Percentiles rank a stretch among this genome's conserved stretches.
These are phyloP conservation scores for Plectosphaerella cucumerina DNA, from an alignment of 2,329 filamentous ascomycete genomes.

Conservation along the genomic window DNA sequence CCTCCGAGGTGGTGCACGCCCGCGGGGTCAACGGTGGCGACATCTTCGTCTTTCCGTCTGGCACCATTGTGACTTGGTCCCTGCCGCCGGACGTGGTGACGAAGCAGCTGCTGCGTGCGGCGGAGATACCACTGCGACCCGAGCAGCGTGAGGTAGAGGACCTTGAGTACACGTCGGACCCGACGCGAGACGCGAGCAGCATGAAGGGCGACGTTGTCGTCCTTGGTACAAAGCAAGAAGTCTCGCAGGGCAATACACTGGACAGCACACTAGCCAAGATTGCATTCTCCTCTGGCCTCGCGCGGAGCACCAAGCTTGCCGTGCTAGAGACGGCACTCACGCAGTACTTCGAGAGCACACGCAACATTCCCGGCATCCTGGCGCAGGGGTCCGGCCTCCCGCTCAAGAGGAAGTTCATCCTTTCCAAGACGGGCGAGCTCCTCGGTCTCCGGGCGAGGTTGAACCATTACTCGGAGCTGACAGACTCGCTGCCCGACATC, in stretches of 20 bases:
- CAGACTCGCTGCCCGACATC: slow-evolving; percentile 88
- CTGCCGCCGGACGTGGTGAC: slow-evolving; percentile 74
- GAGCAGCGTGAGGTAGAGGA: slow-evolving; percentile 78
- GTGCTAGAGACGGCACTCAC: slow-evolving; percentile 81
- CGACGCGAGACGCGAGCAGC: slow-evolving; percentile 65
- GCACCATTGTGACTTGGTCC: slow-evolving; percentile 90
- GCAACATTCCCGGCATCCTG: slow-evolving; percentile 74
- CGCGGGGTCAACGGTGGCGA: slow-evolving; percentile 66
- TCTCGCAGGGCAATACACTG: slow-evolving; percentile 37
- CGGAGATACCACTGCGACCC: slow-evolving; percentile 67
- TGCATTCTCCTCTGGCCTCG: slow-evolving; percentile 91
- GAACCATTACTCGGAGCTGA: slow-evolving; percentile 95
- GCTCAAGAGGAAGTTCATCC: slow-evolving; percentile 66
- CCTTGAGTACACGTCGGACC: slow-evolving; percentile 79
- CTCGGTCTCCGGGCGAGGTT: slow-evolving; percentile 85
- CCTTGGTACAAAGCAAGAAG: slow-evolving; percentile 68
- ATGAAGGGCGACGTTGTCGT: slow-evolving; percentile 88
- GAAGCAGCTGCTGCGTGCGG: slow-evolving; percentile 69
- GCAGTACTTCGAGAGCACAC: slow-evolving; percentile 82
- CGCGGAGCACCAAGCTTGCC: slow-evolving; percentile 87
- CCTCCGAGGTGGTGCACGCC: slow-evolving; percentile 60
- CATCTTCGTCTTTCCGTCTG: slow-evolving; percentile 93
- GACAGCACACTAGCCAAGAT: slow-evolving; percentile 82
- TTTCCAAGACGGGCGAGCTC: slow-evolving; percentile 90
- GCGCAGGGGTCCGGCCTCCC: slow-evolving; percentile 51